These are phyloP conservation scores for Cladophialophora chaetospira DNA, from an alignment of 2,329 filamentous ascomycete genomes.

Conservation along the genomic window DNA sequence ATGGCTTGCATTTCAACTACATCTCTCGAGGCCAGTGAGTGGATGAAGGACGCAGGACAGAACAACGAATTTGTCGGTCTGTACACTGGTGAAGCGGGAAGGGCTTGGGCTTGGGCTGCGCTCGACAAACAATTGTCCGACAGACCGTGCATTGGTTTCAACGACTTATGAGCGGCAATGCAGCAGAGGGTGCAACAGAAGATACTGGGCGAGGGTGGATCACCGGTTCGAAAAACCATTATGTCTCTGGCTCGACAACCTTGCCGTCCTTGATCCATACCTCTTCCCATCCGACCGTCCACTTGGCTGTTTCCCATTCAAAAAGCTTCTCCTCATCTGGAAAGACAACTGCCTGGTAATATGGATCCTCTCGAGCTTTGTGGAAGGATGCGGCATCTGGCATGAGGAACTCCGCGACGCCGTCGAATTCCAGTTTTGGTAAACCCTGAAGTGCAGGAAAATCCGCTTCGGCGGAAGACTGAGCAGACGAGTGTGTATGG, in stretches of 20 bases:
- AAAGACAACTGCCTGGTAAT: constrained; percentile 1
- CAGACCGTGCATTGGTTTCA: constrained; percentile 31
- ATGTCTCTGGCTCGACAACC: neutral
- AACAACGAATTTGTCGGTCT: constrained; percentile 53
- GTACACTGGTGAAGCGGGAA: constrained; percentile 53
- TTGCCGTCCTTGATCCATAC: constrained; percentile 11
- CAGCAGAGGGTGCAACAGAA: neutral
- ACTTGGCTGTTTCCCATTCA: neutral
- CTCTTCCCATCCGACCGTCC: constrained; percentile 9
- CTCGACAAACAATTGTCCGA: constrained; percentile 25
- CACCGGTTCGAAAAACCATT: neutral
- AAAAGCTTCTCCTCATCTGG: constrained; percentile 6
- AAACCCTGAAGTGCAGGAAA: neutral
- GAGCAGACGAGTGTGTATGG: neutral
- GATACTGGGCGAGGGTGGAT: neutral
- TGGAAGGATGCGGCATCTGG: constrained; percentile 3
- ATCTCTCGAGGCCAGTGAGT: constrained; percentile 26
- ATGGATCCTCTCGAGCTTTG: constrained; percentile 3
- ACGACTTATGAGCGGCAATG: constrained; percentile 28
- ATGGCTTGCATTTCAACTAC: constrained; percentile 24
- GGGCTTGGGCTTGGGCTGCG: constrained; percentile 50
- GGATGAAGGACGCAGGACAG: constrained; percentile 45
- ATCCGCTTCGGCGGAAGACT: neutral
- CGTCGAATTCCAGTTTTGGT: constrained; percentile 5
- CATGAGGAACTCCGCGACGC: constrained; percentile 5